Evolutionary conservation across 805 yeast species (phyloP), one percentile per base, ranked within the genome.

Genomic region (Cephaloascus albidus): DNA sequence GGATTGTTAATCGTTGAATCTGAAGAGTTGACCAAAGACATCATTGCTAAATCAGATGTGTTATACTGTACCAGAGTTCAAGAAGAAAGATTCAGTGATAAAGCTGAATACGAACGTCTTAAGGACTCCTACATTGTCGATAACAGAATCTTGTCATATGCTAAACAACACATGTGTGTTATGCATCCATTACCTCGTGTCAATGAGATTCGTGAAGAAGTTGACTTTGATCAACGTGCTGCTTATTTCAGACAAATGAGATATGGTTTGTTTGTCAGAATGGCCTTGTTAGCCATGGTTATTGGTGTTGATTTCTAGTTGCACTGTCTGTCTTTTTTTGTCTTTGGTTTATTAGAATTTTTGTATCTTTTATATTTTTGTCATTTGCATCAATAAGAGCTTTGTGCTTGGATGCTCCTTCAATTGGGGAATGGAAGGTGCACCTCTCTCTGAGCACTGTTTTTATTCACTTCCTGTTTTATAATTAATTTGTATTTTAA

Each of bases 241-340:
- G 97, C 98, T 43, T 93, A 93, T 72, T 93, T 93, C 76, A 85
- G 99, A 78, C 97, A 93, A 73, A 93, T 93, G 98, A 84, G 95
- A 64, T 90, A 93, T 60, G 99, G 99, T 45, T 73, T 93, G 61
- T 93, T 82, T 58, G 96, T 94, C 36, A 88, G 99, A 75, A 93
- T 93, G 99, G 98, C 99, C 10, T 71, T 93, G 52, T 75, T 93
- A 58, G 96, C 97, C 40, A 84, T 93, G 95, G 98, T 94, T 47
- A 81, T 93, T 64, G 97, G 97, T 57, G 88, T 86, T 54, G 96
- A 87, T 59, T 78, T 82, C 47, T 85, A 68, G n/a, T n/a, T n/a
- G n/a, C n/a, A n/a, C n/a, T n/a, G n/a, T n/a, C 48, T n/a, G n/a
- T n/a, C n/a, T n/a, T n/a, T n/a, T n/a, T n/a, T n/a, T n/a, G n/a